Evolutionary conservation across 208 protist species (phyloP).

Genomic region (Acanthamoeba royreba): DNA sequence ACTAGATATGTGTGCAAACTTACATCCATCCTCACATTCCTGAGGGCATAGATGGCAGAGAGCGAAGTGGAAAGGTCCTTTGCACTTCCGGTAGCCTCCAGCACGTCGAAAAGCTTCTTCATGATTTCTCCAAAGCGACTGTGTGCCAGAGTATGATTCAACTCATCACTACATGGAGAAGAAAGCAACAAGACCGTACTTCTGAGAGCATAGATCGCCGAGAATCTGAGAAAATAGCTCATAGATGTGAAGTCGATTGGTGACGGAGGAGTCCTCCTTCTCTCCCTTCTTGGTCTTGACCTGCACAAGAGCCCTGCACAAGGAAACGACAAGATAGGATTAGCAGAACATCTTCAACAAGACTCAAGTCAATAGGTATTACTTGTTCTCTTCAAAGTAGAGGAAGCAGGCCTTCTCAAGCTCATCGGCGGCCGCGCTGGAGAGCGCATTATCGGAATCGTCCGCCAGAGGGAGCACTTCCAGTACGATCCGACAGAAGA

Average conservation of each 20-base stretch:
- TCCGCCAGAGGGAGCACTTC: background rate
- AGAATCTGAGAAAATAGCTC: constrained; percentile 39
- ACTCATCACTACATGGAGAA: background rate
- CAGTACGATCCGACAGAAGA: background rate
- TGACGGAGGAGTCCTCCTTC: background rate
- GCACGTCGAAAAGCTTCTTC: constrained; percentile 20
- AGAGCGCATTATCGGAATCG: background rate
- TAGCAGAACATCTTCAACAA: background rate
- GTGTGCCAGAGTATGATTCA: background rate
- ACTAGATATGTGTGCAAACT: background rate
- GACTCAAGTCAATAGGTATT: background rate
- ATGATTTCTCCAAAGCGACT: constrained; percentile 1
- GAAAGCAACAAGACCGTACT: background rate
- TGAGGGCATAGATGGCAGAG: constrained; percentile 5
- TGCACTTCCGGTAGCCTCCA: background rate
- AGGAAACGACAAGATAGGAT: background rate
- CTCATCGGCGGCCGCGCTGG: background rate
- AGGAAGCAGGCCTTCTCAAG: constrained; percentile 32
- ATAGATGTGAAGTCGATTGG: constrained; percentile 9
- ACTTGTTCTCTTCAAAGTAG: constrained; percentile 48
- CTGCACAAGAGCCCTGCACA: background rate
- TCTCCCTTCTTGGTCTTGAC: constrained; percentile 23
- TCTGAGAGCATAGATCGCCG: background rate
- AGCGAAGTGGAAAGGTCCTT: background rate
- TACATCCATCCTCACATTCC: constrained; percentile 24